These are phyloP conservation scores for Saturnispora galanensis DNA, from an alignment of 805 yeast species.

Conservation along the genomic window DNA sequence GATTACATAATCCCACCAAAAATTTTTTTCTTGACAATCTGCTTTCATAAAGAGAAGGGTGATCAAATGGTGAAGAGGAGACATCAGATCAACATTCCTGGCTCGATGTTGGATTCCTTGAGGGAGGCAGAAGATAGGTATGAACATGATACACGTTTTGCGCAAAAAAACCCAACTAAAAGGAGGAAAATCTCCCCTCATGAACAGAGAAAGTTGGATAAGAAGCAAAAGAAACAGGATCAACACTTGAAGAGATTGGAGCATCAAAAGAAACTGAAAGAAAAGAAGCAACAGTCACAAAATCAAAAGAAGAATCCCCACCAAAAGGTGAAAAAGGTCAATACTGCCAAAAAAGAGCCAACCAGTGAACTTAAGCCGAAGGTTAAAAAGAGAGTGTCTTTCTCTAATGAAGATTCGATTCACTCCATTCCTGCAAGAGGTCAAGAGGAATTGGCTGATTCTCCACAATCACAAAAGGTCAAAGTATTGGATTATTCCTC, in stretches of 20 bases:
- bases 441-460: not conserved
- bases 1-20: too few species aligned
- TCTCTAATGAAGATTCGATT: slow-evolving; percentile 14
- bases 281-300: not conserved
- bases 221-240: slow-evolving; percentile 27
- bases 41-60: slow-evolving; percentile 11
- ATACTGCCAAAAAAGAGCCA: slow-evolving; percentile 5
- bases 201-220: slow-evolving; percentile 31
- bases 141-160: slow-evolving; percentile 25
- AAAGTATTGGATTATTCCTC: slow-evolving; percentile 8
- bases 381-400: slow-evolving; percentile 14
- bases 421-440: slow-evolving; percentile 11
- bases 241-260: slow-evolving; percentile 5
- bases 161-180: slow-evolving; percentile 15
- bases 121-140: slow-evolving; percentile 26
- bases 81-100: slow-evolving; percentile 34
- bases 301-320: not conserved
- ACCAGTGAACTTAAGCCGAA: not conserved
- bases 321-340: not conserved
- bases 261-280: slow-evolving; percentile 1
- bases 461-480: not conserved
- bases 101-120: slow-evolving; percentile 33
- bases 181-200: slow-evolving; percentile 23
- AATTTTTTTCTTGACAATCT: too few species aligned
- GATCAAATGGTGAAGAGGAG: slow-evolving; percentile 22